A percentile compares a stretch with the other conserved stretches of the same genome.
Conservation (phyloP, 306 rosid genomes). For the Glycine tomentella region DNA sequence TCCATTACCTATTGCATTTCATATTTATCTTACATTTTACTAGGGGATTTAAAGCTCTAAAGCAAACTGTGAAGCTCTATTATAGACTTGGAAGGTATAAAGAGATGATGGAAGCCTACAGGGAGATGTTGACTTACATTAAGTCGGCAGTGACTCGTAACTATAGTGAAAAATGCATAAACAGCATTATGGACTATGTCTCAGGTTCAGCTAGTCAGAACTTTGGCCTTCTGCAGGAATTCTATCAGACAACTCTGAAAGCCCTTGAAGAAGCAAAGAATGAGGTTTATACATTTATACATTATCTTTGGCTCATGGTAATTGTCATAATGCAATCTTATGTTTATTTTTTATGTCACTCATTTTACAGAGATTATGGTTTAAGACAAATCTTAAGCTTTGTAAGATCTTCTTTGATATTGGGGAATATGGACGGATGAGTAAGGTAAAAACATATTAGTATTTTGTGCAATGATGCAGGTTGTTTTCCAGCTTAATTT, state of each 20-base stretch:
- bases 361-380: constrained; percentile 87
- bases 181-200: constrained; percentile 96
- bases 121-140: constrained; percentile 99
- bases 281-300: constrained; percentile 64
- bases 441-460: constrained; percentile 68
- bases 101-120: constrained; percentile 96
- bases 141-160: constrained; percentile 95
- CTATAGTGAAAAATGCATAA: constrained; percentile 96
- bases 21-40: constrained; percentile 40
- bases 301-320: constrained; percentile 27
- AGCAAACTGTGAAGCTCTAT: constrained; percentile 96
- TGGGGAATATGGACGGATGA: constrained; percentile 99
- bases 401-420: constrained; percentile 98
- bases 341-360: constrained; percentile 30
- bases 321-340: constrained; percentile 29
- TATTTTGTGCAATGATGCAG: constrained; percentile 6
- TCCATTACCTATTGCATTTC: not conserved
- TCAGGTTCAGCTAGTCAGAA: constrained; percentile 98
- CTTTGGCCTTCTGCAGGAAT: constrained; percentile 89
- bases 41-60: constrained; percentile 98
- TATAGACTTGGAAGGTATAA: constrained; percentile 89
- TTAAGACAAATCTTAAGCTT: constrained; percentile 97
- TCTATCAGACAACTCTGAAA: constrained; percentile 91
- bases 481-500: constrained; percentile 7
- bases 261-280: constrained; percentile 99